Percentiles rank a stretch among this genome's conserved stretches.
phyloP scores from a whole-genome alignment of 78 protist species.

The Paratrimastix pyriformis region DNA sequence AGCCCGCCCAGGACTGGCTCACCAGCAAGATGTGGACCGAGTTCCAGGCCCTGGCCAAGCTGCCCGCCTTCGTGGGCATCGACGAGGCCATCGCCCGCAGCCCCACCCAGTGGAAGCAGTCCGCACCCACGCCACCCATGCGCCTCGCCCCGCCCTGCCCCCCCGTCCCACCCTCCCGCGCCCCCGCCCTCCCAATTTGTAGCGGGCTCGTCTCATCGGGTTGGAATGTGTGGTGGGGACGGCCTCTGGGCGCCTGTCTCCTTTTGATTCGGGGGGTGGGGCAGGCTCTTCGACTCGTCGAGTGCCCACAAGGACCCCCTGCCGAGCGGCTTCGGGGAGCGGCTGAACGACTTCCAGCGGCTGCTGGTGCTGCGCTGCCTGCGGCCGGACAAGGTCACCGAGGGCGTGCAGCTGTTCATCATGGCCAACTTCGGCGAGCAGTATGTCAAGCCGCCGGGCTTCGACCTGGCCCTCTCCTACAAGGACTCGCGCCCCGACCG shows the following conservation, averaged over 20 bases:
- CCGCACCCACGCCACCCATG: too few relatives aligned
- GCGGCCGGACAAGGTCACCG: constrained; percentile 69
- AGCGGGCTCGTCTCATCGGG: too few relatives aligned
- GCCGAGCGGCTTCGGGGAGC: constrained; percentile 30
- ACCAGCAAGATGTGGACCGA: constrained; percentile 52
- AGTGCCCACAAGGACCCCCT: constrained; percentile 24
- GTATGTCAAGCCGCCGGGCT: constrained; percentile 76
- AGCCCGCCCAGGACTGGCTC: constrained; percentile 62
- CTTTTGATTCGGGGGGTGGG: too few relatives aligned
- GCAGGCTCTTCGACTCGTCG: constrained; percentile 26
- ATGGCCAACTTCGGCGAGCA: constrained; percentile 21
- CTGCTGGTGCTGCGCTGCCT: constrained; percentile 52
- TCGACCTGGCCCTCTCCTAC: constrained; percentile 57
- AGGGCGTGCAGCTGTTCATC: constrained; percentile 44
- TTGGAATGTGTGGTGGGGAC: too few relatives aligned
- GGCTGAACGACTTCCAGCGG: constrained; percentile 28
- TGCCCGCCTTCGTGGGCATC: constrained; percentile 20
- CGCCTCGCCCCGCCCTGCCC: too few relatives aligned
- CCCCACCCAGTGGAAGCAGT: too few relatives aligned
- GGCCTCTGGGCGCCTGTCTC: too few relatives aligned
- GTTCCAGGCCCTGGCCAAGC: constrained; percentile 26
- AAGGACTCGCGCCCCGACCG: constrained; percentile 37
- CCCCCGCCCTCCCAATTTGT: too few relatives aligned
- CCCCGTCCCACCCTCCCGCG: too few relatives aligned
- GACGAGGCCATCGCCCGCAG: constrained; percentile 2